Conservation (phyloP, 2,329 filamentous ascomycete species). For the Aspergillus felis region DNA sequence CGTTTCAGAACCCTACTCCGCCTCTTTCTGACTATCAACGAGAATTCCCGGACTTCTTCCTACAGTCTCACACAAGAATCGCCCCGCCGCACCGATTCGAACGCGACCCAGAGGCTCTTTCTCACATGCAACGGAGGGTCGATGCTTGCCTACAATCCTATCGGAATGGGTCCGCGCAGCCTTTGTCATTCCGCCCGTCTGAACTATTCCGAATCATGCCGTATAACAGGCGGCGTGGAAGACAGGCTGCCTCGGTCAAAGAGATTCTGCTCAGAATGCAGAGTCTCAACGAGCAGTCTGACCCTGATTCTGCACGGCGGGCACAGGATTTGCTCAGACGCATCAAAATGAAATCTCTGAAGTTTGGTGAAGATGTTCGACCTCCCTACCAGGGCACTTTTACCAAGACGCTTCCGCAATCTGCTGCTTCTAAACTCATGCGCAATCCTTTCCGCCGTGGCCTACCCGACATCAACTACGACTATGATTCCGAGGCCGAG, state of each 20-base stretch:
- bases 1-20: constrained; percentile 20
- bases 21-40: constrained; percentile 58
- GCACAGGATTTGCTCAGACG: constrained; percentile 42
- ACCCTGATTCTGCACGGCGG: constrained; percentile 21
- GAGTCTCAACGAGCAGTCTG: constrained; percentile 38
- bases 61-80: constrained; percentile 69
- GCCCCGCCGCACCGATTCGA: constrained; percentile 55
- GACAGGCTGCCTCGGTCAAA: constrained; percentile 46
- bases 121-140: constrained; percentile 51
- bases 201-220: constrained; percentile 39
- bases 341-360: constrained; percentile 56
- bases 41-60: constrained; percentile 75
- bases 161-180: constrained; percentile 7
- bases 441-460: constrained; percentile 52
- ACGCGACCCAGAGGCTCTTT: constrained; percentile 55
- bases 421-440: constrained; percentile 44
- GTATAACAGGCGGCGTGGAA: constrained; percentile 31
- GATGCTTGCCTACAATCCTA: constrained; percentile 35
- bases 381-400: constrained; percentile 63
- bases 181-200: constrained; percentile 26
- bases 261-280: constrained; percentile 58
- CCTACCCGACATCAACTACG: constrained; percentile 57
- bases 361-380: constrained; percentile 60
- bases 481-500: constrained; percentile 63
- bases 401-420: constrained; percentile 44